Conservation (phyloP, 768 basidiomycete genomes). For the Macrocybe gigantea region DNA sequence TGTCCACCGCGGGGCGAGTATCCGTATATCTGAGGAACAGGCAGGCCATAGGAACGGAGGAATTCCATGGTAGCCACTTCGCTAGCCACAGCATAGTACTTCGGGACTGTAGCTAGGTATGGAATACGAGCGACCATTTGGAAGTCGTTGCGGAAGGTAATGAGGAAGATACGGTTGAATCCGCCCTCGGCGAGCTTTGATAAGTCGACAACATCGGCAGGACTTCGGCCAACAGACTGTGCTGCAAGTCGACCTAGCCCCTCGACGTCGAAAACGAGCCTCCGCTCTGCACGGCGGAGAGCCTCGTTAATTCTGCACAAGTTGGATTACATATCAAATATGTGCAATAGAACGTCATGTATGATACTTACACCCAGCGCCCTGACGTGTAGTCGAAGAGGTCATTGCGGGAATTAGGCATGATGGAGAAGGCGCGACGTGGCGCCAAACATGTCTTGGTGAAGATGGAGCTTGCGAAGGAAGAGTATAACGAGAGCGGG, state of each 20-base stretch:
- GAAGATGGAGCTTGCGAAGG: conserved; percentile 15
- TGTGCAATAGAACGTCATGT: conserved; percentile 6
- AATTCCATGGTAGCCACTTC: conserved; percentile 42
- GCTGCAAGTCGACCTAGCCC: conserved; percentile 39
- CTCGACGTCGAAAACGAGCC: conserved; percentile 11
- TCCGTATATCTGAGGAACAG: conserved; percentile 34
- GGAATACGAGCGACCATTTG: conserved; percentile 38
- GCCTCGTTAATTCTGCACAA: conserved; percentile 24
- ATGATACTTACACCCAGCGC: conserved; percentile 35
- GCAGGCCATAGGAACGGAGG: conserved; percentile 31
- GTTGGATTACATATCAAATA: background rate
- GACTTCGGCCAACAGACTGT: conserved; percentile 28
- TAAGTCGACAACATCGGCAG: conserved; percentile 28
- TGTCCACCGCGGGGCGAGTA: conserved; percentile 36
- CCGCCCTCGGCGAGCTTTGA: conserved; percentile 43
- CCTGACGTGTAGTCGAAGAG: conserved; percentile 15
- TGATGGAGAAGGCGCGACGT: conserved; percentile 26
- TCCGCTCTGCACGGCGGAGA: conserved; percentile 30
- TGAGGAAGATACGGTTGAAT: conserved; percentile 33
- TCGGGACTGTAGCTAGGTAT: conserved; percentile 28
- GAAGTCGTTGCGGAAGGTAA: conserved; percentile 28
- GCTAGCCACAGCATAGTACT: conserved; percentile 33
- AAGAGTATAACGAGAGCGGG: conserved; percentile 14
- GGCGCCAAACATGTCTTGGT: conserved; percentile 20
- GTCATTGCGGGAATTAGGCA: conserved; percentile 8